These are phyloP conservation scores for Carex pumila DNA, from an alignment of 176 grass and related monocot genomes.

Conservation along the genomic window DNA sequence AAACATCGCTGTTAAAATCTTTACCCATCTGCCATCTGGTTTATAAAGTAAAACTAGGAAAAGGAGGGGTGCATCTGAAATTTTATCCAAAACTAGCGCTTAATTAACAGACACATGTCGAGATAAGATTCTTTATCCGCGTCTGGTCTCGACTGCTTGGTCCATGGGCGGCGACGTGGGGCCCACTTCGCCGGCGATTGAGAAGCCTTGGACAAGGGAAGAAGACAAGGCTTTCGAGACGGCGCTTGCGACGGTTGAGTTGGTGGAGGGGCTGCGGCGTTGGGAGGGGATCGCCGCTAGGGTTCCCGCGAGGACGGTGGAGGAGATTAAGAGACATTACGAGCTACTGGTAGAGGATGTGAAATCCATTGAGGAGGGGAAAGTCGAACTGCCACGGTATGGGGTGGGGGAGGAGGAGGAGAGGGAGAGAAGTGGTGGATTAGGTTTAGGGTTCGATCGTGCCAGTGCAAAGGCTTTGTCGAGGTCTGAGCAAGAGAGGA, in stretches of 20 bases:
- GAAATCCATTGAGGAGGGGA: conserved; percentile 68
- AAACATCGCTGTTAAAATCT: too few relatives aligned
- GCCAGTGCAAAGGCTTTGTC: conserved; percentile 53
- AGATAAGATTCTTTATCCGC: conserved; percentile 10
- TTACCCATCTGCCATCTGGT: background rate
- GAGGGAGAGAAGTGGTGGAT: conserved; percentile 39
- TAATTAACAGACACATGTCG: conserved; percentile 10
- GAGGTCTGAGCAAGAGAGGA: conserved; percentile 84
- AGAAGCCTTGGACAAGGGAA: conserved; percentile 55
- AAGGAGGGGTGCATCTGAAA: conserved; percentile 1
- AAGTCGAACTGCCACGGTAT: conserved; percentile 56
- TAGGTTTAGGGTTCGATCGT: conserved; percentile 25
- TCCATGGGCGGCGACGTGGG: conserved; percentile 29
- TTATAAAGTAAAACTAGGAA: background rate
- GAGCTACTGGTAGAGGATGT: conserved; percentile 81
- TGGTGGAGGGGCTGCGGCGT: conserved; percentile 19
- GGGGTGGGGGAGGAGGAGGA: conserved; percentile 38
- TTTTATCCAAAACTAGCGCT: conserved; percentile 5
- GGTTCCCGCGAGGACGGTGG: conserved; percentile 50
- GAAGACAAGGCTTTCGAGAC: conserved; percentile 97
- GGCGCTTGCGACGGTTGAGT: conserved; percentile 40
- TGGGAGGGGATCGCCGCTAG: conserved; percentile 40
- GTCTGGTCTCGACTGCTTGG: background rate
- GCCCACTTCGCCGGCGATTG: background rate
- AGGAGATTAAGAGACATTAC: conserved; percentile 73